These are phyloP conservation scores for Cardamine chenopodiifolia DNA, from an alignment of 345 rosid species.

Conservation along the genomic window DNA sequence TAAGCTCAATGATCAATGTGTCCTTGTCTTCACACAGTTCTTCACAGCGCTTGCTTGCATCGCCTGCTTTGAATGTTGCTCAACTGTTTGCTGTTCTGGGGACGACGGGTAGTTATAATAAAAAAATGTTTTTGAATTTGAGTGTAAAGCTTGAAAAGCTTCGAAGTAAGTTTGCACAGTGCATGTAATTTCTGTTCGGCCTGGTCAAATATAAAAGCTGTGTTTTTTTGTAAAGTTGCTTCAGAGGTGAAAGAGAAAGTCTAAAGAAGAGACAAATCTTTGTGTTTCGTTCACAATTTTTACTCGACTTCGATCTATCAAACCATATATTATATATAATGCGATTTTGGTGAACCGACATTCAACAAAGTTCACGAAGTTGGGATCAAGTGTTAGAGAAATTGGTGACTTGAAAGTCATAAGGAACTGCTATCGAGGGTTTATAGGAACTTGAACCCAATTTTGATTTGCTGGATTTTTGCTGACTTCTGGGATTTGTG, in stretches of 20 bases:
- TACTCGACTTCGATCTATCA: slow-evolving; percentile 29
- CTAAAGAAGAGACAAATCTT: slow-evolving; percentile 33
- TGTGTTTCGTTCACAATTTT: slow-evolving; percentile 19
- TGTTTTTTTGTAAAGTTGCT: slow-evolving; percentile 17
- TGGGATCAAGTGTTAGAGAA: slow-evolving; percentile 38
- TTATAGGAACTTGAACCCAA: slow-evolving; percentile 40
- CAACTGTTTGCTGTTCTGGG: slow-evolving; percentile 65
- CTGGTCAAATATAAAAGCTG: slow-evolving; percentile 22
- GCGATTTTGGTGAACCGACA: slow-evolving; percentile 16
- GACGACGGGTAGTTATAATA: slow-evolving; percentile 41
- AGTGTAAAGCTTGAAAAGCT: slow-evolving; percentile 27
- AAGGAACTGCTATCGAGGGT: slow-evolving; percentile 31
- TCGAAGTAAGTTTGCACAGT: slow-evolving; percentile 37
- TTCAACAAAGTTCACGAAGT: slow-evolving; percentile 36
- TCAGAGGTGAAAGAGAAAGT: slow-evolving; percentile 11
- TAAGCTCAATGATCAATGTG: slow-evolving; percentile 67
- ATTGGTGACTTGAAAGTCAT: slow-evolving; percentile 36
- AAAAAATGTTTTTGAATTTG: slow-evolving; percentile 3
- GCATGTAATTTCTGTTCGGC: slow-evolving; percentile 29
- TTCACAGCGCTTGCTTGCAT: slow-evolving; percentile 69
- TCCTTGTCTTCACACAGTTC: slow-evolving; percentile 57
- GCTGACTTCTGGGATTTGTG: slow-evolving; percentile 37
- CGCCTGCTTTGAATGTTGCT: slow-evolving; percentile 82
- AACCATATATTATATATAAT: slow-evolving; percentile 2
- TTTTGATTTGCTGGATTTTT: slow-evolving; percentile 30